Evolutionary conservation across 192 early-diverging fungal species (phyloP).

Genomic region (Umbelopsis ramanniana): DNA sequence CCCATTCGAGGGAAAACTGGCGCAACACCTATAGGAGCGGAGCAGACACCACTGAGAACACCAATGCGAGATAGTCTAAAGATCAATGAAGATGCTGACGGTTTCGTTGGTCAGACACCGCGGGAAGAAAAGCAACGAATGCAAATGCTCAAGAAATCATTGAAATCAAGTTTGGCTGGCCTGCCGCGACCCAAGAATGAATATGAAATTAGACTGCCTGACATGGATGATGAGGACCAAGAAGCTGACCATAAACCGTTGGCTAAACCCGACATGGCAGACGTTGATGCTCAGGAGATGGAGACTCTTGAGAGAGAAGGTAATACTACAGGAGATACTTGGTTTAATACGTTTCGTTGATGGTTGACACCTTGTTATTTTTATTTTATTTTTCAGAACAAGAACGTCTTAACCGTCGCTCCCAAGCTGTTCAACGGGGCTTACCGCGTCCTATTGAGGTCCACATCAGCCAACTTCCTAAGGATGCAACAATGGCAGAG

Average conservation of each 20-base stretch:
- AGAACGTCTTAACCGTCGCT: constrained; percentile 61
- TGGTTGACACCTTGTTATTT: too few relatives aligned
- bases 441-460: constrained; percentile 73
- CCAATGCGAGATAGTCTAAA: constrained; percentile 68
- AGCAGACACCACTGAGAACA: constrained; percentile 63
- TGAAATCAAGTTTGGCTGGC: constrained; percentile 67
- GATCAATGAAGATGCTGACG: constrained; percentile 50
- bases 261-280: constrained; percentile 76
- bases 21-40: constrained; percentile 45
- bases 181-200: constrained; percentile 93
- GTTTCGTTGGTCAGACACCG: constrained; percentile 65
- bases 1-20: constrained; percentile 30
- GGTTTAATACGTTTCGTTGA: too few relatives aligned
- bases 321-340: constrained; percentile 9
- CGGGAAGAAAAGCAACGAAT: constrained; percentile 65
- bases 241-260: constrained; percentile 25
- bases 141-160: constrained; percentile 66
- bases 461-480: constrained; percentile 26
- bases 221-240: constrained; percentile 51
- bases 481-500: constrained; percentile 48
- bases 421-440: constrained; percentile 73
- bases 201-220: constrained; percentile 89
- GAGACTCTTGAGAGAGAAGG: constrained; percentile 53
- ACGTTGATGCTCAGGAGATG: constrained; percentile 61
- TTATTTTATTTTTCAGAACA: constrained; percentile 32